A percentile compares a stretch with the other conserved stretches of the same genome.
Conservation (phyloP, 495 filamentous ascomycete species). For the Annulohypoxylon maeteangense region DNA sequence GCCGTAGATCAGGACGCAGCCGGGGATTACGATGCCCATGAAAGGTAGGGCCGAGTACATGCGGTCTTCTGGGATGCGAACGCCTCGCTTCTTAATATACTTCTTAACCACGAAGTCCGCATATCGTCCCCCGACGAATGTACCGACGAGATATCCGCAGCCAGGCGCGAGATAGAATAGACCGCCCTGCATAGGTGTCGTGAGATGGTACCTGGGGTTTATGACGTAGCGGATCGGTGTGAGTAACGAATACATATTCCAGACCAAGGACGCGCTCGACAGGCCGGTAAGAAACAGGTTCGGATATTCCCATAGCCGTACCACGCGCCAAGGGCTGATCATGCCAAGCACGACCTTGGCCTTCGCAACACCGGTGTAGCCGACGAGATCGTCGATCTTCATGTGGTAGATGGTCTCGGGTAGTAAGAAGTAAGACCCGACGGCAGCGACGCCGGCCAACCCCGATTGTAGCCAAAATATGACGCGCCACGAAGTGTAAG, state of each 20-base stretch:
- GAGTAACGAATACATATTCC: conserved; percentile 78
- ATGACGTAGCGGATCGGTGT: conserved; percentile 80
- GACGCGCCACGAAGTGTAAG: conserved; percentile 72
- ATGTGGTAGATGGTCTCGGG: conserved; percentile 76
- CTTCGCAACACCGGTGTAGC: conserved; percentile 60
- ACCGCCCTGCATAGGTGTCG: conserved; percentile 71
- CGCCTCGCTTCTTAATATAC: conserved; percentile 68
- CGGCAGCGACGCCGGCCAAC: conserved; percentile 65
- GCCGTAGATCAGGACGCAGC: conserved; percentile 75
- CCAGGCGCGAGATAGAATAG: conserved; percentile 82
- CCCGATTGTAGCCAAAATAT: conserved; percentile 80
- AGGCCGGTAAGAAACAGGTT: conserved; percentile 72
- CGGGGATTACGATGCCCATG: conserved; percentile 69
- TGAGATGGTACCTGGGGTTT: conserved; percentile 76
- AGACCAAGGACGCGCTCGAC: conserved; percentile 70
- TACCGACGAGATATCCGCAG: conserved; percentile 74
- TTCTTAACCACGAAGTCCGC: conserved; percentile 73
- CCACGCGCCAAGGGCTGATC: conserved; percentile 70
- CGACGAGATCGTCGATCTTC: conserved; percentile 64
- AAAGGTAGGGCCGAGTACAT: conserved; percentile 70
- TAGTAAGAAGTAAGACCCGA: conserved; percentile 70
- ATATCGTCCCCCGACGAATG: conserved; percentile 76
- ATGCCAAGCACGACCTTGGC: conserved; percentile 64
- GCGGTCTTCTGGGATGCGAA: conserved; percentile 75
- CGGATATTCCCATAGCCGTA: conserved; percentile 70